Percentiles rank a stretch among this genome's conserved stretches.
Evolutionary conservation across 768 basidiomycete species (phyloP).

Genomic region (Suillus brevipes): DNA sequence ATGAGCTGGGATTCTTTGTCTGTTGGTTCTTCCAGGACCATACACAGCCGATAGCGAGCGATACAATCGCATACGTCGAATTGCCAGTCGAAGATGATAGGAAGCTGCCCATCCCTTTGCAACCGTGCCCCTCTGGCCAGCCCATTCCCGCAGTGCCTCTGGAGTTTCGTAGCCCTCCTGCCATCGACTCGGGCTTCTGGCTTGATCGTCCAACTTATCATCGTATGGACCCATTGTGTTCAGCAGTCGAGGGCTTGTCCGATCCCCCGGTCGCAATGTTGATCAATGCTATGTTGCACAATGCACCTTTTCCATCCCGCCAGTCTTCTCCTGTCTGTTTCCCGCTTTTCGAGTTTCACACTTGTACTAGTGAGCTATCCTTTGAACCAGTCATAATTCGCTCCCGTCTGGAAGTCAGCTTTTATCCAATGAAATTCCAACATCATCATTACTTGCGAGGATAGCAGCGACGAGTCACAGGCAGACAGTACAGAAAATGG

Average conservation of each 20-base stretch:
- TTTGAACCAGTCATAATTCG: neutral
- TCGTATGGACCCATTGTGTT: too few species aligned
- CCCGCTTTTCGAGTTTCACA: neutral
- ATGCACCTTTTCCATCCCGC: neutral
- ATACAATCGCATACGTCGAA: neutral
- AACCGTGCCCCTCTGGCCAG: neutral
- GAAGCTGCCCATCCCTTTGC: too few species aligned
- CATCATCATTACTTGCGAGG: too few species aligned
- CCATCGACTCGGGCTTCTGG: too few species aligned
- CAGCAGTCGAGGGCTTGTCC: too few species aligned
- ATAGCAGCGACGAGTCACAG: too few species aligned
- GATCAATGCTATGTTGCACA: neutral
- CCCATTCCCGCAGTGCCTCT: neutral
- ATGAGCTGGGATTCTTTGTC: neutral
- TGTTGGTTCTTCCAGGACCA: neutral
- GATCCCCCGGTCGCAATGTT: too few species aligned
- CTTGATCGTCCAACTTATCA: too few species aligned
- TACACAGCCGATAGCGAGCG: neutral
- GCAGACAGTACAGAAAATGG: too few species aligned
- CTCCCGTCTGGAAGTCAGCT: neutral
- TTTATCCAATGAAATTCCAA: too few species aligned
- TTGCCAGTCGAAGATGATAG: too few species aligned
- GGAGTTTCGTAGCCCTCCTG: neutral
- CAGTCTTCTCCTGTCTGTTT: neutral
- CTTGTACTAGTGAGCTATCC: neutral